Evolutionary conservation across 345 rosid species (phyloP).

Genomic region (Boechera stricta): DNA sequence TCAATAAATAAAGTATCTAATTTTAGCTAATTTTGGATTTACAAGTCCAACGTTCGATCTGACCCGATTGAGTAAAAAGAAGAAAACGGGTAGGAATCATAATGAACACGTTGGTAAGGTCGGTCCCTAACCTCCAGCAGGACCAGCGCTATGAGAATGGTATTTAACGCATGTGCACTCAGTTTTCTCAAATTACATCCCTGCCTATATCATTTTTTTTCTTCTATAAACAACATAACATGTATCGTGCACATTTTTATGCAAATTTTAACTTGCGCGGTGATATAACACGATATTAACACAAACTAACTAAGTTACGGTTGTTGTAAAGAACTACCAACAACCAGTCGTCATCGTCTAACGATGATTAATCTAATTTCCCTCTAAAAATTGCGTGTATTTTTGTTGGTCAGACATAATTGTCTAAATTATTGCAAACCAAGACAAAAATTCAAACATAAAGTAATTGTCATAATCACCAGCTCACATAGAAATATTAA

Average conservation of each 20-base stretch:
- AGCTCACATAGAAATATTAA: constrained; percentile 1
- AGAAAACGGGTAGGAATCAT: constrained; percentile 7
- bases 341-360: too few species aligned
- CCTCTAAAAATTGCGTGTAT: background rate
- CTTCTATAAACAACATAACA: background rate
- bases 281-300: background rate
- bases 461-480: background rate
- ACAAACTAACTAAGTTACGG: background rate
- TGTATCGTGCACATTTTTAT: background rate
- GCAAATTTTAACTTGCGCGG: background rate
- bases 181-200: background rate
- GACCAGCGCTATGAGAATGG: constrained; percentile 1
- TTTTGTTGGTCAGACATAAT: background rate
- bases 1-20: constrained; percentile 22
- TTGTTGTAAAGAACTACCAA: too few species aligned
- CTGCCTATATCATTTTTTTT: background rate
- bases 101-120: constrained; percentile 19
- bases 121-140: constrained; percentile 26
- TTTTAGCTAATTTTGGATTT: constrained; percentile 29
- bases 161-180: constrained; percentile 8
- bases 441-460: background rate
- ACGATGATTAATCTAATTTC: too few species aligned
- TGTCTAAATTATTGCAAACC: background rate
- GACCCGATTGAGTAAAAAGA: constrained; percentile 13
- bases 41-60: background rate